phyloP scores from a whole-genome alignment of 495 filamentous ascomycete species.

The Penicillium fimorum region DNA sequence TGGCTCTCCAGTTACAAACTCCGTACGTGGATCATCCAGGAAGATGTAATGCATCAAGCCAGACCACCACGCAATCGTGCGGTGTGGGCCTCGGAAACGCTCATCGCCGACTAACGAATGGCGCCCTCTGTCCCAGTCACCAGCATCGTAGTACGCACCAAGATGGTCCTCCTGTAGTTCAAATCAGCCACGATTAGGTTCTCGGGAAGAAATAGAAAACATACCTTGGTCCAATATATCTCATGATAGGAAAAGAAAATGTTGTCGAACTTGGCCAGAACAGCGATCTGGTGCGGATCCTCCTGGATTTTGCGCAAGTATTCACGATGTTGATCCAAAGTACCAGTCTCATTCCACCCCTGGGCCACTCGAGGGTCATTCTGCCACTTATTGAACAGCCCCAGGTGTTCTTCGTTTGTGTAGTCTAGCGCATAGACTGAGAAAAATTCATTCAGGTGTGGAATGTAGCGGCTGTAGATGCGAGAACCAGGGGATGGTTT shows the following conservation, averaged over 20 bases:
- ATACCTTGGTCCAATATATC: constrained; percentile 54
- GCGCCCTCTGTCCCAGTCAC: constrained; percentile 60
- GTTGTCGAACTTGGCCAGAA: constrained; percentile 57
- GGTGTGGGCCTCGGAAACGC: constrained; percentile 56
- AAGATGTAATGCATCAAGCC: constrained; percentile 64
- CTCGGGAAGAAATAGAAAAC: not conserved
- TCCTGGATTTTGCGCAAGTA: constrained; percentile 54
- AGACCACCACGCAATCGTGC: constrained; percentile 62
- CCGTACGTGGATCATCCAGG: constrained; percentile 61
- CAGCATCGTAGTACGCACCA: constrained; percentile 57
- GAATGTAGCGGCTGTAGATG: constrained; percentile 62
- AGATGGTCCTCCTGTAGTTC: constrained; percentile 56
- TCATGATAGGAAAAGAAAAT: constrained; percentile 61
- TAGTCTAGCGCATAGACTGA: constrained; percentile 58
- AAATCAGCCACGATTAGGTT: not conserved
- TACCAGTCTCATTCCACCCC: constrained; percentile 69
- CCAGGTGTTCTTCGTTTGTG: constrained; percentile 47
- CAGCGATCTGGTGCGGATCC: constrained; percentile 55
- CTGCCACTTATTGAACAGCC: constrained; percentile 64
- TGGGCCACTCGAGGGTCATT: constrained; percentile 68
- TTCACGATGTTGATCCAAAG: constrained; percentile 58
- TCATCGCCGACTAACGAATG: constrained; percentile 62
- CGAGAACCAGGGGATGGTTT: constrained; percentile 56
- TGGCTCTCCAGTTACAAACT: constrained; percentile 58
- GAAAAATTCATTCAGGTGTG: constrained; percentile 60